Evolutionary conservation across 2,329 filamentous ascomycete species (phyloP), one percentile per base, ranked within the genome.

Genomic region (Cladosporium sp.): DNA sequence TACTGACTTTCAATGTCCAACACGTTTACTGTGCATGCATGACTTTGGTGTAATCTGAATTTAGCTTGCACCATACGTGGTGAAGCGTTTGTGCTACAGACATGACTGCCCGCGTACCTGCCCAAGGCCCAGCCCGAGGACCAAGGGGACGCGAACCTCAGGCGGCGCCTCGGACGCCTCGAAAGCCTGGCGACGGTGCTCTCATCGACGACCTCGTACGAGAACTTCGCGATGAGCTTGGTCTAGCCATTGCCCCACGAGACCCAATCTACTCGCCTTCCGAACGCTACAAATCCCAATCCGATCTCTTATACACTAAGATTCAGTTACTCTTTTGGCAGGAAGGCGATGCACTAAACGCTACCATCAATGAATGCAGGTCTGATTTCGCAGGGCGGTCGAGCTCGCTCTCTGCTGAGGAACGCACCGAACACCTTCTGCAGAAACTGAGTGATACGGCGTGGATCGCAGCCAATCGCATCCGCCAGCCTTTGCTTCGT

Each of bases 171-270:
- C 2, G 3, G 18, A 54, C 51, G 18, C 51, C 51, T 21, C 51
- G 51, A 30, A 54, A 23, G 51, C 26, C 1, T 32, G 51, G 28
- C 3, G 51, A 11, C 18, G 26, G 26, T 11, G 51, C 18, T 54
- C 1, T 7, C 7, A 21, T 63, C 30, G 10, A 58, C 21, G 16
- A 30, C 8, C 21, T 34, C 8, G 16, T 64, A n/a, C 43, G 16
- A 2, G 4, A 64, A n/a, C 46, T 64, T 28, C 39, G 54, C 16
- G 30, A 64, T 18, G 53, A 58, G 26, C 18, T 64, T 18, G 51
- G 39, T 13, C 39, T 64, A 13, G 51, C 39, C 3, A 64, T 58
- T 32, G 14, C 28, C 18, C 62, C 62, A 2, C 54, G 54, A 4
- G 53, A 58, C 10, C 23, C 1, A 1, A 10, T 5, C 2, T 58